Base-by-base conservation (phyloP, 176 grass and related monocot species). In the Pontederia paniculata region DNA sequence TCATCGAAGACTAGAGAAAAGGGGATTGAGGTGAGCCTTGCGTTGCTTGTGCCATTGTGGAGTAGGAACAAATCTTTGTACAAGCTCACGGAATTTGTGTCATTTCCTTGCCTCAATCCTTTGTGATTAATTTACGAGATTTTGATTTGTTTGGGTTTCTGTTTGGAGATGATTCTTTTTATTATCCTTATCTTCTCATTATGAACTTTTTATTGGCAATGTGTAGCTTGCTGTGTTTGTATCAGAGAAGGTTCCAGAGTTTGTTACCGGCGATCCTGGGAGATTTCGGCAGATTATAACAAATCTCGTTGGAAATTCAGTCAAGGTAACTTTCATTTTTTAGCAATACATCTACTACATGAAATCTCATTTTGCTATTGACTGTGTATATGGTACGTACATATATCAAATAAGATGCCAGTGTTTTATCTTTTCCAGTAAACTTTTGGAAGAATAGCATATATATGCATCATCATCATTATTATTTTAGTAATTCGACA, bases 251-350 rank as follows among this genome's bases (percentile, higher is more conserved):
- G 49, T 67, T 67, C 64, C 64, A 23, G 64, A 67, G 43, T 21
- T 67, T 17, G 10, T 67, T 25, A 67, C 53, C 6, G 64, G 64
- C 18, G 64, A 67, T 17, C 64, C 48, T 42, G 64, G 64, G 50
- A 52, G 64, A 43, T 51, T 67, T 16, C 21, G 64, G 12, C 64
- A 67, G 23, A 67, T 67, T 11, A 53, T 67, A 2, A 54, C 49
- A 44, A 67, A 67, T 67, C 48, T 67, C 4, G 47, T 67, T 18
- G 64, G 50, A 21, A 67, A 67, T 52, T 67, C 64, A 44, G 47
- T 67, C 8, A 67, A 67, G 37, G 64, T 67, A 42, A 21, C 8
- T 54, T 25, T 65, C 12, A 13, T 44, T 67, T 13, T 17, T 13
- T 25, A 52, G 18, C 0, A 19, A 49, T 21, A 45, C 17, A 14